Base-by-base conservation (phyloP, 2,329 filamentous ascomycete species). In the Xylariomycetidae sp. region DNA sequence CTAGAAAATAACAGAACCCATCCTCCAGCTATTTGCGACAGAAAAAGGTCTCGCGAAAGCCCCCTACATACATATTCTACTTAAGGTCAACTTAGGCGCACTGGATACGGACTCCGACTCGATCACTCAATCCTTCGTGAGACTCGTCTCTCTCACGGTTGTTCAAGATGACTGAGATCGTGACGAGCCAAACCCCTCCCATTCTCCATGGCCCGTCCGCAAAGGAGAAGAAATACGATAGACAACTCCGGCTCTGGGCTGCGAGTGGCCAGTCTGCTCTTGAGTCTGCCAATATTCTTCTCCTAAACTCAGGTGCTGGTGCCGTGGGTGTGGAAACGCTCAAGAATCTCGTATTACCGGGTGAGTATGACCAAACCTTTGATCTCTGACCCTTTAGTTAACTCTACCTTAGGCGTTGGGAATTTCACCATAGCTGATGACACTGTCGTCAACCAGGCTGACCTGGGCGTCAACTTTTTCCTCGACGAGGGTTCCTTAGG, bases 401-500 rank as follows among this genome's bases (percentile, higher is more conserved):
- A 59, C 27, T 25, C 11, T 9, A 14, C n/a, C 23, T 19, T 29
- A 82, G 82, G 89, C 4, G 85, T 97, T 50, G 94, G 92, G 7
- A 77, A 80, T 16, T 98, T 96, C 58, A 94, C 87, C 1, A 94
- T 98, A 41, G 82, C 85, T 33, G 92, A 98, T 52, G 80, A 84
- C 6, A 76, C 80, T 2, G 59, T 73, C 3, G 89, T 98, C n/a
- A 70, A 68, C 1, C 82, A 94, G 47, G 71, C 80, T 26, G 92
- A 98, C 52, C 68, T 98, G 25, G 92, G 94, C 4, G 83, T 96
- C 42, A 98, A 98, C 63, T 98, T 98, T 71, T 98, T 98, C 53
- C 70, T 98, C 1, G 87, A 95, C 41, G 80, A 92, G 49, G 67
- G 72, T 30, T 83, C 80, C 44, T 58, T 94, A 23, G 89, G 88